A percentile compares a stretch with the other conserved stretches of the same genome.
Evolutionary conservation across 108 stramenopile species (phyloP).

Genomic region (Parietichytrium sp.): DNA sequence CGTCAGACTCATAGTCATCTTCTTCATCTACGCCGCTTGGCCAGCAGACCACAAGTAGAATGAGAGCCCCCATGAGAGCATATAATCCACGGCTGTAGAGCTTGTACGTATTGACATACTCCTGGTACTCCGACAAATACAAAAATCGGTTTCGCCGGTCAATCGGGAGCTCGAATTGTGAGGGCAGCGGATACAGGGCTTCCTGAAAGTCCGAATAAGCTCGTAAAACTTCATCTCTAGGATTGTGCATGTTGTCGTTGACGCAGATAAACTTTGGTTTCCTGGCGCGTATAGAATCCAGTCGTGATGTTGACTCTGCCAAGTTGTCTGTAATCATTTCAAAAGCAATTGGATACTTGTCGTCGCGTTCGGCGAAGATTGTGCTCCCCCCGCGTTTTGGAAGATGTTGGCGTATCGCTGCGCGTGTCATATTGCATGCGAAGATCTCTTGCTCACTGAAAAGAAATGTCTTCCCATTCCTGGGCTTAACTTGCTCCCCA

Average conservation of each 20-base stretch:
- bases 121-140: conserved; percentile 25
- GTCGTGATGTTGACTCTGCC: conserved; percentile 39
- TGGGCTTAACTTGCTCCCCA: not conserved
- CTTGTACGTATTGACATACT: not conserved
- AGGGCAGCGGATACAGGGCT: conserved; percentile 42
- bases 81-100: not conserved
- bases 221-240: conserved; percentile 38
- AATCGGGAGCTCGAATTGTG: conserved; percentile 42
- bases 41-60: not conserved
- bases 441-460: not conserved
- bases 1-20: not conserved
- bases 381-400: not conserved
- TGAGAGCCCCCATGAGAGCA: too few species aligned
- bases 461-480: not conserved
- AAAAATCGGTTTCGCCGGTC: conserved; percentile 26
- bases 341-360: conserved; percentile 49
- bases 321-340: conserved; percentile 59
- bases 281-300: conserved; percentile 53
- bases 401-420: not conserved
- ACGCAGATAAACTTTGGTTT: conserved; percentile 62
- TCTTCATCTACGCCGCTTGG: not conserved
- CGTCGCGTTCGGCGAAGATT: not conserved
- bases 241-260: conserved; percentile 59
- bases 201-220: conserved; percentile 43
- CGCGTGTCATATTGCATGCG: not conserved